Percentiles rank a stretch among this genome's conserved stretches.
These are phyloP conservation scores for Ormosia emarginata DNA, from an alignment of 306 rosid species.

Conservation along the genomic window DNA sequence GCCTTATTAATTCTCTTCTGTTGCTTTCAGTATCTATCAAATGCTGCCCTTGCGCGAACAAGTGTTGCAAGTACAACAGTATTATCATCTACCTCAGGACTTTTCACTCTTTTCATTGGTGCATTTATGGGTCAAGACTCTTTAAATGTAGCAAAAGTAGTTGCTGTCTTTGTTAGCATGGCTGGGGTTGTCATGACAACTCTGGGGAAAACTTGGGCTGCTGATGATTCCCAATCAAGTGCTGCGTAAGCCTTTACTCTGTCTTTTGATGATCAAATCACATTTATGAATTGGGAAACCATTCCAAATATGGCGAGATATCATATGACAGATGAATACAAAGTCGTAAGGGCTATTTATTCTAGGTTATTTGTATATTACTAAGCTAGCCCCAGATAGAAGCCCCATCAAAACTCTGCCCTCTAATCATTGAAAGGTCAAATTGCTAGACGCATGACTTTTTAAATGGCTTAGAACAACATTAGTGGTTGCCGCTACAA, in stretches of 20 bases:
- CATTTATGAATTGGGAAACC: neutral
- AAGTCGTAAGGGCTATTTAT: neutral
- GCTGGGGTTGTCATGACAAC: slow-evolving; percentile 79
- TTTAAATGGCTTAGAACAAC: neutral
- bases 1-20: neutral
- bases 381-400: neutral
- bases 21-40: slow-evolving; percentile 66
- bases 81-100: slow-evolving; percentile 78
- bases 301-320: neutral
- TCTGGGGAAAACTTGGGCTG: slow-evolving; percentile 78
- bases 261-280: neutral
- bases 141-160: slow-evolving; percentile 58
- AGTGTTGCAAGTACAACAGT: slow-evolving; percentile 87
- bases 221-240: slow-evolving; percentile 52
- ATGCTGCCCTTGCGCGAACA: slow-evolving; percentile 80
- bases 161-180: slow-evolving; percentile 80
- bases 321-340: neutral
- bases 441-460: neutral
- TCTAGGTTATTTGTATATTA: neutral
- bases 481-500: neutral
- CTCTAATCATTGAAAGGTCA: neutral
- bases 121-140: slow-evolving; percentile 69
- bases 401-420: neutral
- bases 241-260: slow-evolving; percentile 41
- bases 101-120: slow-evolving; percentile 75